Evolutionary conservation across 2,329 filamentous ascomycete species (phyloP).

Genomic region (Cladosporium sp.): DNA sequence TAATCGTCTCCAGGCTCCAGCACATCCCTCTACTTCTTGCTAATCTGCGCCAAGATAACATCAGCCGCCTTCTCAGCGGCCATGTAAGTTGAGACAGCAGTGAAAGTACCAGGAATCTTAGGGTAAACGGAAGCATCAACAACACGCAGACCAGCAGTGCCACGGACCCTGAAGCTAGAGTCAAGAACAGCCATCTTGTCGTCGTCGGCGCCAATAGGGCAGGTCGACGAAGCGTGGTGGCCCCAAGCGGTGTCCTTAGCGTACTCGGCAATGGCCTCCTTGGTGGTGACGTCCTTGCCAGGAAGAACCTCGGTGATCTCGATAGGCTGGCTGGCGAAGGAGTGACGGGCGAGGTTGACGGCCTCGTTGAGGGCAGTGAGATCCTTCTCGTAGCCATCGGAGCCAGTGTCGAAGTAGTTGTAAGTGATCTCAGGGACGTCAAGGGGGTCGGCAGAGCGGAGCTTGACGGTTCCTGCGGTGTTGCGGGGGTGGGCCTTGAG

Average conservation of each 20-base stretch:
- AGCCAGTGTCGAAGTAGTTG: conserved; percentile 57
- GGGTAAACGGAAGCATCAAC: conserved; percentile 64
- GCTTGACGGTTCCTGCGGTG: conserved; percentile 59
- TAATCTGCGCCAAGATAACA: conserved; percentile 45
- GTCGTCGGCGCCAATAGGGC: conserved; percentile 55
- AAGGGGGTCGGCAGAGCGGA: conserved; percentile 62
- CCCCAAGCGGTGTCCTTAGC: conserved; percentile 55
- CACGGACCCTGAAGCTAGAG: conserved; percentile 57
- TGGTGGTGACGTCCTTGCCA: conserved; percentile 43
- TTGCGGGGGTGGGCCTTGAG: conserved; percentile 67
- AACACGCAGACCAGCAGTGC: conserved; percentile 57
- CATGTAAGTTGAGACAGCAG: conserved; percentile 56
- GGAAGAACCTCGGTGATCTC: conserved; percentile 47
- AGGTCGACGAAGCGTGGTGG: conserved; percentile 59
- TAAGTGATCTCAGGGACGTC: conserved; percentile 65
- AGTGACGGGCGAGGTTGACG: conserved; percentile 52
- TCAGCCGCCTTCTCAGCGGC: conserved; percentile 63
- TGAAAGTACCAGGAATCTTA: conserved; percentile 56
- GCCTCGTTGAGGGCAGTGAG: conserved; percentile 57
- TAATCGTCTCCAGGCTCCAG: background rate
- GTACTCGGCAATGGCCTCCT: conserved; percentile 49
- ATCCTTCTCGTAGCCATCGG: conserved; percentile 42
- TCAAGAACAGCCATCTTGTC: conserved; percentile 60
- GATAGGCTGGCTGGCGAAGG: conserved; percentile 29
- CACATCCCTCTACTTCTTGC: background rate